phyloP scores from a whole-genome alignment of 2,329 filamentous ascomycete genomes.

The Sarocladium kiliense region DNA sequence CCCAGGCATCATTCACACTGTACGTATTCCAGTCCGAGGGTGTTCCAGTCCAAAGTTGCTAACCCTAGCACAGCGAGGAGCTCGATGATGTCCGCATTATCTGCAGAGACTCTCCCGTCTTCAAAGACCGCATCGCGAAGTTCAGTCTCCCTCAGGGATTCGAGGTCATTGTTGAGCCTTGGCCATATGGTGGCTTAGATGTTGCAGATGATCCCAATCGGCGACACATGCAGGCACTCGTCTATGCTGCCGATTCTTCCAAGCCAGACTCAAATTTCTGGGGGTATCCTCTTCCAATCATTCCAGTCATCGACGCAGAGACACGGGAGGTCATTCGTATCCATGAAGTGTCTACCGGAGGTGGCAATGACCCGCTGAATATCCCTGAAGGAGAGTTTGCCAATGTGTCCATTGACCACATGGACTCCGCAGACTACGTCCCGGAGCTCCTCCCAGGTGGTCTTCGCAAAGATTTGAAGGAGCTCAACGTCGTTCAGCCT shows the following conservation, averaged over 20 bases:
- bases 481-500: slow-evolving; percentile 42
- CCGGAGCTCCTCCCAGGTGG: slow-evolving; percentile 35
- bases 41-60: neutral
- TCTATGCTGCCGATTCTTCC: neutral
- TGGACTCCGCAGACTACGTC: slow-evolving; percentile 30
- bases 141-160: slow-evolving; percentile 23
- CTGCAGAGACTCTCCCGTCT: slow-evolving; percentile 22
- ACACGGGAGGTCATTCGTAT: slow-evolving; percentile 27
- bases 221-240: slow-evolving; percentile 1
- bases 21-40: slow-evolving; percentile 14
- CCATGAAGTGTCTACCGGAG: slow-evolving; percentile 28
- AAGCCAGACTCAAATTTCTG: slow-evolving; percentile 50
- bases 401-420: slow-evolving; percentile 20
- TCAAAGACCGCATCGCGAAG: slow-evolving; percentile 24
- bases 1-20: slow-evolving; percentile 25
- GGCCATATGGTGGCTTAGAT: slow-evolving; percentile 27
- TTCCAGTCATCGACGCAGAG: slow-evolving; percentile 33
- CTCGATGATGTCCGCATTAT: slow-evolving; percentile 29
- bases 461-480: slow-evolving; percentile 49
- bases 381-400: neutral
- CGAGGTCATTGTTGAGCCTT: slow-evolving; percentile 27
- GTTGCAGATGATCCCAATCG: slow-evolving; percentile 19
- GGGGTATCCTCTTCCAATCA: slow-evolving; percentile 46
- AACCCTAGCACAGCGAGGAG: slow-evolving; percentile 18
- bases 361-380: slow-evolving; percentile 17